Evolutionary conservation across 768 basidiomycete genomes (phyloP).

Genomic region (Boletus subparvulus): DNA sequence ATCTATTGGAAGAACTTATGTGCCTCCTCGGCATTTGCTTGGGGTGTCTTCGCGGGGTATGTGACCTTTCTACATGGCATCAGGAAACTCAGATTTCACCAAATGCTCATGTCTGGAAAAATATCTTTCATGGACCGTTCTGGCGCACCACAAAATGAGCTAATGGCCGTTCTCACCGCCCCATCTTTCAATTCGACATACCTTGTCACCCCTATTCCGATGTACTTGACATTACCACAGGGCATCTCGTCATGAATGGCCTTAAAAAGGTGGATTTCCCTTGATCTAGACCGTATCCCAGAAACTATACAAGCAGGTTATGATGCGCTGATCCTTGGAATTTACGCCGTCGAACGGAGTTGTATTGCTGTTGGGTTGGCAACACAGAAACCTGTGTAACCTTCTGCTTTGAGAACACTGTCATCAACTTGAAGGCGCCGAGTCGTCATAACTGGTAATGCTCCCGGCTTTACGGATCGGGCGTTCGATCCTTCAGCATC

Average conservation of each 20-base stretch:
- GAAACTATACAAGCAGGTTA: constrained; percentile 32
- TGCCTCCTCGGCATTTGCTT: constrained; percentile 39
- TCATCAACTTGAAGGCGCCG: neutral
- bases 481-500: neutral
- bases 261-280: constrained; percentile 27
- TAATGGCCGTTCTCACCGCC: constrained; percentile 18
- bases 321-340: constrained; percentile 1
- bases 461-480: neutral
- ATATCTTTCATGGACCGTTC: constrained; percentile 30
- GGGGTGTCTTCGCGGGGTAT: constrained; percentile 27
- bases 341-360: constrained; percentile 7
- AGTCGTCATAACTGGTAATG: neutral
- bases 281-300: constrained; percentile 37
- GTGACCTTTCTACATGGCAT: neutral
- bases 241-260: constrained; percentile 22
- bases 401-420: neutral
- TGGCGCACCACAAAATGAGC: constrained; percentile 21
- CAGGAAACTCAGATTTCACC: neutral
- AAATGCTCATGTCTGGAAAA: constrained; percentile 25
- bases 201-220: constrained; percentile 33
- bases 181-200: constrained; percentile 12
- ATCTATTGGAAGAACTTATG: constrained; percentile 44
- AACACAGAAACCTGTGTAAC: neutral
- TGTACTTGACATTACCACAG: constrained; percentile 21
- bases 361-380: constrained; percentile 20